Conservation (phyloP, 192 early-diverging fungal genomes). For the Geranomyces variabilis region DNA sequence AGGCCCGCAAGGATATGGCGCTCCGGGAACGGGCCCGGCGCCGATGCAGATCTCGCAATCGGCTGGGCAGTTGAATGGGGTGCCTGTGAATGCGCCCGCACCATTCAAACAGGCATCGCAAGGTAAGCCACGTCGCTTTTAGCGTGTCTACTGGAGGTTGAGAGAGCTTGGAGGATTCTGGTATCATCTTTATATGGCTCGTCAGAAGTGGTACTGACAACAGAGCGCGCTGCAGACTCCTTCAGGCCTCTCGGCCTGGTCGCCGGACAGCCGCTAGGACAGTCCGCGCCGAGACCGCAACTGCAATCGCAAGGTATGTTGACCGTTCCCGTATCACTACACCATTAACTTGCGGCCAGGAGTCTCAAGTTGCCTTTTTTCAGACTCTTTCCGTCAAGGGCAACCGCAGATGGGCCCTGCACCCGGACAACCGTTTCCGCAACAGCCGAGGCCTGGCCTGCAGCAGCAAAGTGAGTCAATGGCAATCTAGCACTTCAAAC, state of each 20-base stretch:
- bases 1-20: background rate
- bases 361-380: background rate
- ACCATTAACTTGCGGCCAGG: background rate
- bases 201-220: too few relatives aligned
- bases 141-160: background rate
- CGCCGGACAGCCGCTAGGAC: background rate
- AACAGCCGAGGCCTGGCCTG: slow-evolving; percentile 1
- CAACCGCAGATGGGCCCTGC: background rate
- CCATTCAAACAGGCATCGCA: slow-evolving; percentile 1
- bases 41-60: background rate
- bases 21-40: slow-evolving; percentile 2
- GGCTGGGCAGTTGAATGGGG: background rate
- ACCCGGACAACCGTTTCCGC: slow-evolving; percentile 2
- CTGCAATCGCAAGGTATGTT: slow-evolving; percentile 2
- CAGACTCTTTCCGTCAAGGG: slow-evolving; percentile 11
- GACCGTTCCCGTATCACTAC: background rate
- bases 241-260: background rate
- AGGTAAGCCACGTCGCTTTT: too few relatives aligned
- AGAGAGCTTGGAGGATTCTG: background rate
- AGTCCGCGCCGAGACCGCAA: background rate
- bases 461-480: slow-evolving; percentile 3
- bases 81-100: background rate
- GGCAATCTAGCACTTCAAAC: background rate
- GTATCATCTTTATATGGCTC: too few relatives aligned
- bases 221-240: background rate